Conservation (phyloP, 2,329 filamentous ascomycete species). For the Nigrospora sphaerica region DNA sequence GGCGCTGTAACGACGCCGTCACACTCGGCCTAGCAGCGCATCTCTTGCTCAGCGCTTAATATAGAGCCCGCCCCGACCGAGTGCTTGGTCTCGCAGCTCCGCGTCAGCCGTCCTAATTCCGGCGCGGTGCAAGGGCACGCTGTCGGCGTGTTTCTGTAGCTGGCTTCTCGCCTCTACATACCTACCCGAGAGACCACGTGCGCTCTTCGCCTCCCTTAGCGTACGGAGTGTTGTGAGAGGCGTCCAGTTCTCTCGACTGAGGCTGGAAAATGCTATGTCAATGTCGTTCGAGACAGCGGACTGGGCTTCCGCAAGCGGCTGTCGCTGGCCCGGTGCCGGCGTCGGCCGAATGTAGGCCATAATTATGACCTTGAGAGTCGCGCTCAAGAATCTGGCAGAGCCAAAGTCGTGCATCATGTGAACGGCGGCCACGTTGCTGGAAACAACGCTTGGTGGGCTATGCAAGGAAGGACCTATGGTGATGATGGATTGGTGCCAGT, state of each 20-base stretch:
- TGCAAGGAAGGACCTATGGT: conserved; percentile 45
- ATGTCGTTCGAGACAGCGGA: conserved; percentile 31
- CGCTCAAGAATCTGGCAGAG: conserved; percentile 29
- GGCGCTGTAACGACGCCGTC: too few species aligned
- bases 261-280: conserved; percentile 34
- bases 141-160: conserved; percentile 48
- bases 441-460: conserved; percentile 35
- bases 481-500: conserved; percentile 55
- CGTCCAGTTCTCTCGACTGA: conserved; percentile 38
- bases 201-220: conserved; percentile 30
- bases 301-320: conserved; percentile 13
- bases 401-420: conserved; percentile 48
- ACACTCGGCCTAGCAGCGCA: too few species aligned
- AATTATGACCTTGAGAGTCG: conserved; percentile 44
- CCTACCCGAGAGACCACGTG: conserved; percentile 34
- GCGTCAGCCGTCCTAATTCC: conserved; percentile 48
- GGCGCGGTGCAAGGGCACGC: conserved; percentile 49
- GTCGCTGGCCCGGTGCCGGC: conserved; percentile 5
- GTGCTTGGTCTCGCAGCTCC: conserved; percentile 38
- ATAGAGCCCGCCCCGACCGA: conserved; percentile 43
- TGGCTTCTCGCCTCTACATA: conserved; percentile 39
- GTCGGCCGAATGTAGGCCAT: conserved; percentile 52
- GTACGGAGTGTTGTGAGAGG: conserved; percentile 29
- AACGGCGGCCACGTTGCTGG: conserved; percentile 42
- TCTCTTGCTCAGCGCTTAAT: conserved; percentile 24